A percentile compares a stretch with the other conserved stretches of the same genome.
phyloP scores from a whole-genome alignment of 2,329 filamentous ascomycete species.

The Aspergillus sp. region DNA sequence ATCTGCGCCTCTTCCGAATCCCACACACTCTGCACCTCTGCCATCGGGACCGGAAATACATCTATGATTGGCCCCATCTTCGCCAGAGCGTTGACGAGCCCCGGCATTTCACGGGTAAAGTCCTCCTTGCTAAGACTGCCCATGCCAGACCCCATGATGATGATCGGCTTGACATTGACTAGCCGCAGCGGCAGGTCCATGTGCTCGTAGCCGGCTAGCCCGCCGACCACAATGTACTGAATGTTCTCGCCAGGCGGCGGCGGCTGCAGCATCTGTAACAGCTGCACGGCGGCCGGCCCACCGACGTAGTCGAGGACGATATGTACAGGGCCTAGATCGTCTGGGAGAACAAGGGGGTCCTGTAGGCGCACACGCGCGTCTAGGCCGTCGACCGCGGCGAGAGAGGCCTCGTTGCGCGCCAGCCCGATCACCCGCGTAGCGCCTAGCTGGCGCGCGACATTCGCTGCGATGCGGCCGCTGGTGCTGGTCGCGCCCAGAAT shows the following conservation, averaged over 20 bases:
- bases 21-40: background rate
- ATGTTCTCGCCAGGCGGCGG: background rate
- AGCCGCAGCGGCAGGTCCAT: background rate
- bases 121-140: conserved; percentile 3
- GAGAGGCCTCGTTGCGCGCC: background rate
- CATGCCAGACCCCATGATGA: conserved; percentile 3
- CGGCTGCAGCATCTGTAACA: background rate
- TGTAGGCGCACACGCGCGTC: conserved; percentile 1
- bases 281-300: background rate
- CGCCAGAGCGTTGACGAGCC: background rate
- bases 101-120: conserved; percentile 1
- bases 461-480: background rate
- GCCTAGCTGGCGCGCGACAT: conserved; percentile 3
- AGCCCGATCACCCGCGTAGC: conserved; percentile 1
- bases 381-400: background rate
- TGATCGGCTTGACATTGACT: conserved; percentile 3
- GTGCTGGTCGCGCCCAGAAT: conserved; percentile 5
- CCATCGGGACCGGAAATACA: background rate
- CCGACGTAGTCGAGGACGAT: conserved; percentile 4
- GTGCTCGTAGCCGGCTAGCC: background rate
- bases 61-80: background rate
- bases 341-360: background rate
- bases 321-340: background rate
- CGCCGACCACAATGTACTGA: conserved; percentile 1
- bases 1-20: background rate